phyloP scores from a whole-genome alignment of 148 eudicot genomes.

The Cornus florida region DNA sequence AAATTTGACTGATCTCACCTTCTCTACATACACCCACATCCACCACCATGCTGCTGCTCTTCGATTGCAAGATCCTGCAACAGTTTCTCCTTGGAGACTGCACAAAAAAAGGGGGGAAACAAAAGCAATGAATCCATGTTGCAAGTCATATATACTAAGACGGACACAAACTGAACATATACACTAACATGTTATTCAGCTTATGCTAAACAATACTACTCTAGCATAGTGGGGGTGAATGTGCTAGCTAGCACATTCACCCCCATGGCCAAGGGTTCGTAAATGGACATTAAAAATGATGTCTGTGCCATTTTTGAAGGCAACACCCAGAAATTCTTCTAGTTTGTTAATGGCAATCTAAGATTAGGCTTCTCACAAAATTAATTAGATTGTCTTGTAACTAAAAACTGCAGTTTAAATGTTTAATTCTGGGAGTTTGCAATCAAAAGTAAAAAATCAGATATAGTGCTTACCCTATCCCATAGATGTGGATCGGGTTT shows the following conservation, averaged over 20 bases:
- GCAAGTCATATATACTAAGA: background rate
- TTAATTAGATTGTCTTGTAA: background rate
- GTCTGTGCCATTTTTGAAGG: background rate
- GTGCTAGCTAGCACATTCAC: background rate
- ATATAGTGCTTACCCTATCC: conserved; percentile 66
- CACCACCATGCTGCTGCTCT: conserved; percentile 48
- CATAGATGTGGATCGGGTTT: conserved; percentile 74
- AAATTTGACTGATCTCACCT: conserved; percentile 63
- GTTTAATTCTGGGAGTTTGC: background rate
- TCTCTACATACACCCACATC: conserved; percentile 67
- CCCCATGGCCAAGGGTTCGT: background rate
- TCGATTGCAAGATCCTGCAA: conserved; percentile 60
- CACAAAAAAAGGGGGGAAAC: conserved; percentile 2
- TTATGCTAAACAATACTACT: background rate
- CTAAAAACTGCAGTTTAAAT: background rate
- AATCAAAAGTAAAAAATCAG: background rate
- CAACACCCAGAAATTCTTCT: background rate
- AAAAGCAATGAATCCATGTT: background rate
- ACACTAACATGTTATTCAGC: background rate
- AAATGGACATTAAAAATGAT: background rate
- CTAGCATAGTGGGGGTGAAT: no score
- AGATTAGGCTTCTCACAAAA: no score
- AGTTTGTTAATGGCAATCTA: background rate
- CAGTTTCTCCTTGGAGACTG: conserved; percentile 88
- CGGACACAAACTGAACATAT: background rate